Percentiles rank a stretch among this genome's conserved stretches.
Evolutionary conservation across 75 land plant genomes (phyloP).

Genomic region (Pinus taeda): DNA sequence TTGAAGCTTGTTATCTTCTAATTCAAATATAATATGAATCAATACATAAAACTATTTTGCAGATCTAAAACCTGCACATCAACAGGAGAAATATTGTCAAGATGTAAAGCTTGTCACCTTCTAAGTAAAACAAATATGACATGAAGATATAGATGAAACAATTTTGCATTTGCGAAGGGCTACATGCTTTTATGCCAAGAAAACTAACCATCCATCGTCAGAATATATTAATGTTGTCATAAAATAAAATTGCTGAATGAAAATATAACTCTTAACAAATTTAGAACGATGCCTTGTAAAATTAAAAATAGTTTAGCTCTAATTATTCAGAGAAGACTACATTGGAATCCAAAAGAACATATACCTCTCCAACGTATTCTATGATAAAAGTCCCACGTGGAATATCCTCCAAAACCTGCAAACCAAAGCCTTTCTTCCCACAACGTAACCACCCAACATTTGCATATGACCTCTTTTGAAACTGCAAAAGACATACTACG

Average conservation of each 20-base stretch:
- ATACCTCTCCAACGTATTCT: constrained; percentile 55
- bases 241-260: background rate
- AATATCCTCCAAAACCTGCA: constrained; percentile 27
- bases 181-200: background rate
- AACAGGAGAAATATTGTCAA: background rate
- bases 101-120: background rate
- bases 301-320: background rate
- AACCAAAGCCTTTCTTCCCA: constrained; percentile 50
- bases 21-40: background rate
- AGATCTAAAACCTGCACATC: constrained; percentile 25
- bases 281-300: no score
- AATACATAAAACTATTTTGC: background rate
- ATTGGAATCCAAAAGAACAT: background rate
- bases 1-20: background rate
- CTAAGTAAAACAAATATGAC: background rate
- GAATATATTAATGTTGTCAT: background rate
- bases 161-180: background rate
- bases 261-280: background rate
- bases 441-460: constrained; percentile 33
- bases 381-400: constrained; percentile 37
- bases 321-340: constrained; percentile 1
- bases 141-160: background rate
- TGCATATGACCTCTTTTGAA: constrained; percentile 35
- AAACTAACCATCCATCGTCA: background rate
- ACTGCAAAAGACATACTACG: constrained; percentile 15